These are phyloP conservation scores for Penicillium nucicola DNA, from an alignment of 495 filamentous ascomycete species.

Conservation along the genomic window DNA sequence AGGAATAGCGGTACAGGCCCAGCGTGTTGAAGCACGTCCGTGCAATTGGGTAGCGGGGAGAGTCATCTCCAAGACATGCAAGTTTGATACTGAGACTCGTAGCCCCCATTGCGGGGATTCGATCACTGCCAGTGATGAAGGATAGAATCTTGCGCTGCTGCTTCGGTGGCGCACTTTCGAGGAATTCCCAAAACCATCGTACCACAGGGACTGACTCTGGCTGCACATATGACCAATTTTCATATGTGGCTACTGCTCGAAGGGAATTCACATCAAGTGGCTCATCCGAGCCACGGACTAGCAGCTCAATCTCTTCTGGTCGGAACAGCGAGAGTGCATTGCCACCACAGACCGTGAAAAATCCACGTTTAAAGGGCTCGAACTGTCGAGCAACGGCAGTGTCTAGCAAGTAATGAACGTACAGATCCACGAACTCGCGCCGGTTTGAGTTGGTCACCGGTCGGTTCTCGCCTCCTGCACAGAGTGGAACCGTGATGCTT, in stretches of 20 bases:
- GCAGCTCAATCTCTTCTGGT: constrained; percentile 91
- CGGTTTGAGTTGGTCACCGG: constrained; percentile 84
- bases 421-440: constrained; percentile 84
- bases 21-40: constrained; percentile 91
- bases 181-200: constrained; percentile 87
- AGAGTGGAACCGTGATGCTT: constrained; percentile 62
- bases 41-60: constrained; percentile 74
- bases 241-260: constrained; percentile 75
- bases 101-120: constrained; percentile 88
- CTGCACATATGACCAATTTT: constrained; percentile 61
- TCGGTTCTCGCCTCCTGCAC: constrained; percentile 67
- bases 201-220: constrained; percentile 63
- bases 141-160: constrained; percentile 76
- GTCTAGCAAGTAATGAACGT: constrained; percentile 79
- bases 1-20: constrained; percentile 68
- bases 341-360: constrained; percentile 89
- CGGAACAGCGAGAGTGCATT: constrained; percentile 88
- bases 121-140: constrained; percentile 92
- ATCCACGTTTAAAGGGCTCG: constrained; percentile 93
- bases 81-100: constrained; percentile 75
- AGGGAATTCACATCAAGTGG: constrained; percentile 74
- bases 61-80: constrained; percentile 71
- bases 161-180: constrained; percentile 58
- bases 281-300: constrained; percentile 87
- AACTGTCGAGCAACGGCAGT: constrained; percentile 77